Evolutionary conservation across 2,329 filamentous ascomycete species (phyloP).

Genomic region (Trichoderma pleuroti): DNA sequence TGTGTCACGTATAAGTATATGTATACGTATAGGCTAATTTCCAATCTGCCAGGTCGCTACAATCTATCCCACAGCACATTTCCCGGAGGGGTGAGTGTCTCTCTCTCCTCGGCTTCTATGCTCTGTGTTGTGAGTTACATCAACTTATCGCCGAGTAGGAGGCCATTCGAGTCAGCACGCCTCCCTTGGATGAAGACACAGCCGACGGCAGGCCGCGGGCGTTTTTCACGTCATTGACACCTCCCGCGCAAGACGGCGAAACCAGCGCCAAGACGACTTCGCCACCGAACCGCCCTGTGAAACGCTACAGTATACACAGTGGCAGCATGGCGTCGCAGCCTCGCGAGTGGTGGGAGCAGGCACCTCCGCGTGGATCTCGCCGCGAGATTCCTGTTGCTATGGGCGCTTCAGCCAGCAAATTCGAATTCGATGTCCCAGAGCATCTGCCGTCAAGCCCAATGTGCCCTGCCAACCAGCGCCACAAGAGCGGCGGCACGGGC

Average conservation of each 20-base stretch:
- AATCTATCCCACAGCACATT: slow-evolving; percentile 27
- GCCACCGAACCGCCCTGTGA: slow-evolving; percentile 16
- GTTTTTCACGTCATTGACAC: slow-evolving; percentile 43
- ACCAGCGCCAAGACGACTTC: neutral
- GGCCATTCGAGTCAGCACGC: slow-evolving; percentile 47
- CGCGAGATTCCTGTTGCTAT: slow-evolving; percentile 21
- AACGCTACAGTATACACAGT: slow-evolving; percentile 24
- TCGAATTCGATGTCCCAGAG: slow-evolving; percentile 50
- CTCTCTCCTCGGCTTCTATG: neutral
- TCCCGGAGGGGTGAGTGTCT: slow-evolving; percentile 34
- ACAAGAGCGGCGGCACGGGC: slow-evolving; percentile 43
- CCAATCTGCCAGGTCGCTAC: slow-evolving; percentile 17
- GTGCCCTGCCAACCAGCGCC: slow-evolving; percentile 47
- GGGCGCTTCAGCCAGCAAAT: slow-evolving; percentile 26
- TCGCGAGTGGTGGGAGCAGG: slow-evolving; percentile 38
- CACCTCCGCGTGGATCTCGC: slow-evolving; percentile 25
- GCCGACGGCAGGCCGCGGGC: slow-evolving; percentile 37
- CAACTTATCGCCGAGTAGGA: slow-evolving; percentile 37
- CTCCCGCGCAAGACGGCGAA: slow-evolving; percentile 24
- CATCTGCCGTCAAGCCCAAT: slow-evolving; percentile 50
- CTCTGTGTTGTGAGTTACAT: neutral
- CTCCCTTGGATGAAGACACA: slow-evolving; percentile 41
- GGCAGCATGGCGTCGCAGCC: slow-evolving; percentile 26
- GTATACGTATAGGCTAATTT: neutral
- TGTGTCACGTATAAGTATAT: neutral